Conservation (phyloP, 371 early-diverging fungal species). For the Syncephalastrum contaminatum region DNA sequence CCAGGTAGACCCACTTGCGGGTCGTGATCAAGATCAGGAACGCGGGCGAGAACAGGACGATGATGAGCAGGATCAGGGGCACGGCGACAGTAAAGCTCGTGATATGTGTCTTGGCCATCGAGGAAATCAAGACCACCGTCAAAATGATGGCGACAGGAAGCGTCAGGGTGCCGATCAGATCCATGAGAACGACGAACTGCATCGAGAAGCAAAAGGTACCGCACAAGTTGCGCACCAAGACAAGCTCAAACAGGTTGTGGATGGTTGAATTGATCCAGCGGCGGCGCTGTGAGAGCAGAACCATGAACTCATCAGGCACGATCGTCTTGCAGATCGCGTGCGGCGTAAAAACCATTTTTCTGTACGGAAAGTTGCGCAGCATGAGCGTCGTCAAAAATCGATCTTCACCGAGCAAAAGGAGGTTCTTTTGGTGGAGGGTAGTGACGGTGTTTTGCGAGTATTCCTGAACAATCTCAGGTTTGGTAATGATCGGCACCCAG, state of each 20-base stretch:
- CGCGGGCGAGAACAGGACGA: slow-evolving; percentile 78
- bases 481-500: slow-evolving; percentile 75
- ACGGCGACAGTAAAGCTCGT: slow-evolving; percentile 50
- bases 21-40: slow-evolving; percentile 86
- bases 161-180: slow-evolving; percentile 80
- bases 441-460: slow-evolving; percentile 88
- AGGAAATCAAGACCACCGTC: slow-evolving; percentile 51
- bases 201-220: slow-evolving; percentile 88
- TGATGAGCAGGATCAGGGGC: slow-evolving; percentile 68
- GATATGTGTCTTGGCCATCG: slow-evolving; percentile 36
- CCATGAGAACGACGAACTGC: slow-evolving; percentile 87
- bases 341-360: slow-evolving; percentile 91
- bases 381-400: slow-evolving; percentile 94
- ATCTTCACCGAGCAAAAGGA: slow-evolving; percentile 93
- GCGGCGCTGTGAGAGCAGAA: slow-evolving; percentile 81
- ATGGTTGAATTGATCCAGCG: slow-evolving; percentile 93
- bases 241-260: slow-evolving; percentile 82
- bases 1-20: slow-evolving; percentile 76
- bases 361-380: slow-evolving; percentile 88
- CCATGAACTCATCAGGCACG: slow-evolving; percentile 77
- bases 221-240: slow-evolving; percentile 78
- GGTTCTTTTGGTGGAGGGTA: slow-evolving; percentile 94
- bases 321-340: slow-evolving; percentile 82
- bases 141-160: slow-evolving; percentile 80
- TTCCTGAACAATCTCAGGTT: slow-evolving; percentile 85